Evolutionary conservation across 306 rosid species (phyloP).

Genomic region (Dalbergia oliveri): DNA sequence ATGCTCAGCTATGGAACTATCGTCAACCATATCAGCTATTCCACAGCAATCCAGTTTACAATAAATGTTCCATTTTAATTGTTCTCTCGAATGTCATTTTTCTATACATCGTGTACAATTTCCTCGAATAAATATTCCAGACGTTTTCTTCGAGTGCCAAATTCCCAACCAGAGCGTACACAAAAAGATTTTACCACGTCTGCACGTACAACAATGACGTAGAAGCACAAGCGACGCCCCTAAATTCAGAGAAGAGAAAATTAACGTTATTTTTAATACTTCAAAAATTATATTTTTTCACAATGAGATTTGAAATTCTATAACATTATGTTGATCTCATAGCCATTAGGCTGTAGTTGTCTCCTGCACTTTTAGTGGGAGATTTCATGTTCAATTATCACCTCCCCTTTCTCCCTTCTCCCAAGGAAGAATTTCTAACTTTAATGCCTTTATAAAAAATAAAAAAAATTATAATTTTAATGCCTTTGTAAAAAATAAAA

Average conservation of each 20-base stretch:
- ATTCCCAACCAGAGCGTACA: conserved; percentile 1
- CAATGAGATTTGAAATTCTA: not conserved
- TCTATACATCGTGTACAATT: conserved; percentile 5
- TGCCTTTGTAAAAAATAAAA: too few species aligned
- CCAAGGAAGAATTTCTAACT: too few species aligned
- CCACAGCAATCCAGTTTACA: not conserved
- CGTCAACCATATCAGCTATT: not conserved
- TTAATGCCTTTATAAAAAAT: too few species aligned
- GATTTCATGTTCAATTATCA: too few species aligned
- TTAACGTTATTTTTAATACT: not conserved
- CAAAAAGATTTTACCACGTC: conserved; percentile 22
- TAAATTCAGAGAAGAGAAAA: not conserved
- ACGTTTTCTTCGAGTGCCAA: not conserved
- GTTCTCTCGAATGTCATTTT: not conserved
- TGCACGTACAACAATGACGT: not conserved
- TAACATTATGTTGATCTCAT: not conserved
- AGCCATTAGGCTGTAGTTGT: too few species aligned
- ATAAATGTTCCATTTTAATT: not conserved
- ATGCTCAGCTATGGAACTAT: not conserved
- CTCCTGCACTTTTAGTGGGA: too few species aligned
- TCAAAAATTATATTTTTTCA: not conserved
- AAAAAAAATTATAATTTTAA: too few species aligned
- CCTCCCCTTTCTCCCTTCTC: too few species aligned
- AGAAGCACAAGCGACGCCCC: conserved; percentile 24
- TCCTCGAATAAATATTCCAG: not conserved